phyloP scores from a whole-genome alignment of 208 protist genomes.

The Tetramitus jugosus region DNA sequence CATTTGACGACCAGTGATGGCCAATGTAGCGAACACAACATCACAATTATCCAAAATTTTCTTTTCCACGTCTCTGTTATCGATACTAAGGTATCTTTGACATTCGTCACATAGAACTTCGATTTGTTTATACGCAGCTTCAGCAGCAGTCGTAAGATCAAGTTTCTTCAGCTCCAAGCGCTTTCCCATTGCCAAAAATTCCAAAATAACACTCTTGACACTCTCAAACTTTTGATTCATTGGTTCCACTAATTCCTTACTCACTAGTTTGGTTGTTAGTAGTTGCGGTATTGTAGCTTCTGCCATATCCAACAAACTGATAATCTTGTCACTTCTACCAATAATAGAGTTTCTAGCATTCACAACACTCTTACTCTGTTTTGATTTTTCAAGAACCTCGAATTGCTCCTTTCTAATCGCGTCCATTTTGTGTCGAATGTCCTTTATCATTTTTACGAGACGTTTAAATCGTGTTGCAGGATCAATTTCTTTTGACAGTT shows the following conservation, averaged over 20 bases:
- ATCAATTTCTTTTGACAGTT: neutral
- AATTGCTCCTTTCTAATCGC: neutral
- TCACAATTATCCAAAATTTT: slow-evolving; percentile 3
- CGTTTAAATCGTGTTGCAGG: slow-evolving; percentile 18
- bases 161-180: neutral
- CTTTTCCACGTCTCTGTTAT: slow-evolving; percentile 19
- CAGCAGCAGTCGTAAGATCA: neutral
- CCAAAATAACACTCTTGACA: neutral
- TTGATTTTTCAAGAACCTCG: neutral
- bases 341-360: slow-evolving; percentile 15
- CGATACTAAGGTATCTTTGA: neutral
- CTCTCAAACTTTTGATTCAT: neutral
- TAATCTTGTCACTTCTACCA: neutral
- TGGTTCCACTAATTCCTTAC: neutral
- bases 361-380: neutral
- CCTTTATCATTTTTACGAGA: neutral
- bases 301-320: neutral
- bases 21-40: neutral
- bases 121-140: neutral
- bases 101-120: neutral
- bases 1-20: neutral
- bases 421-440: neutral
- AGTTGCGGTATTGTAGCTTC: neutral
- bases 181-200: neutral
- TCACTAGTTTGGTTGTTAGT: neutral